phyloP scores from a whole-genome alignment of 2,329 filamentous ascomycete species.

The Zopfia rhizophila region DNA sequence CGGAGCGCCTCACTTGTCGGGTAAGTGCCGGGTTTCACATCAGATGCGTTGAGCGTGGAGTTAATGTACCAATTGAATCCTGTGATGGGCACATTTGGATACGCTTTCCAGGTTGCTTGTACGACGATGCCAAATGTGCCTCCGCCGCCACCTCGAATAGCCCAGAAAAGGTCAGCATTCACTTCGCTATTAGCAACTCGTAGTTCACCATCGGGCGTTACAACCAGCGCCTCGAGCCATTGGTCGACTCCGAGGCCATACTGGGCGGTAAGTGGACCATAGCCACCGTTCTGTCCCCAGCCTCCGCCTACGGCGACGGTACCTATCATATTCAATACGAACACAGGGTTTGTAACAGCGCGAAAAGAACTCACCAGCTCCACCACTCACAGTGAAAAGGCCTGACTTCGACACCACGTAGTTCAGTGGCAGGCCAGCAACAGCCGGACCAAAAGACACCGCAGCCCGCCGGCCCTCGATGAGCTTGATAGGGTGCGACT shows the following conservation, averaged over 20 bases:
- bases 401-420: constrained; percentile 2
- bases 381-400: constrained; percentile 9
- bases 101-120: constrained; percentile 10
- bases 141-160: constrained; percentile 28
- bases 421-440: constrained; percentile 10
- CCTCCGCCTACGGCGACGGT: constrained; percentile 9
- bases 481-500: constrained; percentile 4
- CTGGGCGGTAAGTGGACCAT: constrained; percentile 14
- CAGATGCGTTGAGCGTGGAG: too few species aligned
- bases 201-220: constrained; percentile 47
- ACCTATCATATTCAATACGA: constrained; percentile 1
- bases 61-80: too few species aligned
- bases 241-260: constrained; percentile 48
- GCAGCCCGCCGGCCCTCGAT: constrained; percentile 6
- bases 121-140: constrained; percentile 23
- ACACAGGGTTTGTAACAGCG: neutral
- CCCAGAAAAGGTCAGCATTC: constrained; percentile 48
- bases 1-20: too few species aligned
- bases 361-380: constrained; percentile 12
- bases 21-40: too few species aligned
- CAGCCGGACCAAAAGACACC: constrained; percentile 10
- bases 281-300: too few species aligned
- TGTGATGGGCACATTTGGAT: too few species aligned
- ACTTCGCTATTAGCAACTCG: constrained; percentile 45
- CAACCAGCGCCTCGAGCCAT: constrained; percentile 47